Evolutionary conservation across 1,284 basidiomycete species (phyloP), one percentile per base, ranked within the genome.

Genomic region (Fomitopsis palustris): DNA sequence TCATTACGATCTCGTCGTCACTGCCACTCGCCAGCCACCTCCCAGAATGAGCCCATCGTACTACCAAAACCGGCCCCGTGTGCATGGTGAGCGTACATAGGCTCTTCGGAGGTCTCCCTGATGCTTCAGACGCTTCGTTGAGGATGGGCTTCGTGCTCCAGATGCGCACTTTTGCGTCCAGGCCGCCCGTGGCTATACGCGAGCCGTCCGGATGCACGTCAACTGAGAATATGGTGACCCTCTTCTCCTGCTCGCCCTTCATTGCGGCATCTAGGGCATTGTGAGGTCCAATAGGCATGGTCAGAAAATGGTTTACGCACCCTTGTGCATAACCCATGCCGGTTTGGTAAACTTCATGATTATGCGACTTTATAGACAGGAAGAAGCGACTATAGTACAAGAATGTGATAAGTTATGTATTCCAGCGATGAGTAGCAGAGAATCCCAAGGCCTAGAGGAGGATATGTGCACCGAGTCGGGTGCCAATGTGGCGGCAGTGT

Each of bases 91-190:
- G 83, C 0, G 96, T 98, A 67, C 91, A 95, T 23, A 99, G 79
- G 19, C 92, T 86, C 71, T 95, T 95, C 41, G 93, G 93, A 31
- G 92, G 90, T 53, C 82, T 83, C 39, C 88, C 86, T 16, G 88
- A 86, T n/a, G 78, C 75, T 64, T 95, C 93, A 0, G 87, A 84
- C 17, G 84, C 81, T 23, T 81, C 74, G 61, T 89, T 87, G 35
- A 98, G 78, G 65, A 99, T 96, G 1, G 96, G 94, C 60, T 91
- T 88, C 0, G 96, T 98, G 63, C 91, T 92, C 97, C 97, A 99
- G 74, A 99, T 95, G 62, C 95, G 90, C 64, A 99, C 88, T 79
- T 97, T 97, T 53, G 93, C 89, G 73, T 98, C 95, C 49, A 98
- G 81, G 16, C 96, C 96, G 21, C 95, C 96, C 1, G 96, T 99